Conservation (phyloP, 805 yeast genomes). For the Starmerella ratchasimensis region DNA sequence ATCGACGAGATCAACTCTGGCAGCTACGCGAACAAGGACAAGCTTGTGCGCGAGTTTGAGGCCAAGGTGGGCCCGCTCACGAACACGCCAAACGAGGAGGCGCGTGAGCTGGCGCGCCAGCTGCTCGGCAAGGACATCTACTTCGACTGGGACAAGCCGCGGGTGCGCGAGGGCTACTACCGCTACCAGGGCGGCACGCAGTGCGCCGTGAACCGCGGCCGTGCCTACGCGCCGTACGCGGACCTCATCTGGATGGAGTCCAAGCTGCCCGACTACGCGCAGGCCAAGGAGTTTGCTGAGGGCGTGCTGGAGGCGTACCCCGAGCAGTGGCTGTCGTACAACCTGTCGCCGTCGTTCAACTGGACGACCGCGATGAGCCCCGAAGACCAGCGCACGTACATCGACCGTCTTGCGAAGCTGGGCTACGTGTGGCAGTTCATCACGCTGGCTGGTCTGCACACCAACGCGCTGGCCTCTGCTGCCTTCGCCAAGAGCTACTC, state of each 20-base stretch:
- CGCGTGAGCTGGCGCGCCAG: slow-evolving; percentile 58
- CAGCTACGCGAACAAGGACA: slow-evolving; percentile 43
- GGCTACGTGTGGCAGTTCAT: slow-evolving; percentile 98
- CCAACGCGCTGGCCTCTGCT: slow-evolving; percentile 84
- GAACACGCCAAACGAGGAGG: slow-evolving; percentile 64
- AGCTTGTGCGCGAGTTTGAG: slow-evolving; percentile 50
- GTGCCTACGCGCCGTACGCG: slow-evolving; percentile 88
- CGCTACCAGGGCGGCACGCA: slow-evolving; percentile 92
- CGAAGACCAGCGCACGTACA: slow-evolving; percentile 80
- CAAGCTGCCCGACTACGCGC: slow-evolving; percentile 81
- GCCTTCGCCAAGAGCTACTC: slow-evolving; percentile 68
- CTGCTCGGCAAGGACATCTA: slow-evolving; percentile 54
- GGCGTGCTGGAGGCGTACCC: slow-evolving; percentile 77
- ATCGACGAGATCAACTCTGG: slow-evolving; percentile 62
- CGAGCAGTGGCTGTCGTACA: slow-evolving; percentile 91
- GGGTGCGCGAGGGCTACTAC: slow-evolving; percentile 95
- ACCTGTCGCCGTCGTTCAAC: slow-evolving; percentile 93
- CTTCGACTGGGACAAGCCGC: slow-evolving; percentile 90
- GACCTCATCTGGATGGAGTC: slow-evolving; percentile 98
- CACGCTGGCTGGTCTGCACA: slow-evolving; percentile 92
- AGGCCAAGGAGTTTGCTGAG: slow-evolving; percentile 87
- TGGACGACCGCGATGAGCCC: slow-evolving; percentile 91
- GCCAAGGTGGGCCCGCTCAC: slow-evolving; percentile 61
- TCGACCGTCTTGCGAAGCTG: slow-evolving; percentile 66
- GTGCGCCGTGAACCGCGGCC: slow-evolving; percentile 93